These are phyloP conservation scores for Epichloe sp. DNA, from an alignment of 2,329 filamentous ascomycete species.

Conservation along the genomic window DNA sequence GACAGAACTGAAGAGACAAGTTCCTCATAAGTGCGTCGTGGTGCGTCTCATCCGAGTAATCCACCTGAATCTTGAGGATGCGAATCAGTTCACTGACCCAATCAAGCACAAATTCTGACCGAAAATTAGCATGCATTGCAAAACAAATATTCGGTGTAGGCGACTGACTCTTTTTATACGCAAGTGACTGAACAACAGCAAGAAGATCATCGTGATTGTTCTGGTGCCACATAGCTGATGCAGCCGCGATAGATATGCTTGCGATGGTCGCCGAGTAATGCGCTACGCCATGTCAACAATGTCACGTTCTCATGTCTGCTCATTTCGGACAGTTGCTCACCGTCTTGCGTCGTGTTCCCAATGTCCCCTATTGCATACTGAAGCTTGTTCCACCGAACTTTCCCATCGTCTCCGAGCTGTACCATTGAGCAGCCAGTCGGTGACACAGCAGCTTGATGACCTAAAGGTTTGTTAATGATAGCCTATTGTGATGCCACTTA, in stretches of 20 bases:
- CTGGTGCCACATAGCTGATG: slow-evolving; percentile 30
- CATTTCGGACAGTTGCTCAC: slow-evolving; percentile 19
- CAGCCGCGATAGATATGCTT: slow-evolving; percentile 41
- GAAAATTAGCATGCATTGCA: slow-evolving; percentile 8
- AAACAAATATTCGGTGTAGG: background rate
- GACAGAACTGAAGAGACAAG: slow-evolving; percentile 55
- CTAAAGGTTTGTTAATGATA: slow-evolving; percentile 19
- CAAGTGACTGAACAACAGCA: slow-evolving; percentile 45
- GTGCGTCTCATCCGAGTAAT: slow-evolving; percentile 66
- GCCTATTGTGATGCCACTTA: background rate
- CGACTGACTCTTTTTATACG: slow-evolving; percentile 19
- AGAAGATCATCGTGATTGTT: slow-evolving; percentile 58
- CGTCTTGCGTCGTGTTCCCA: slow-evolving; percentile 32
- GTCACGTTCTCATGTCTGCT: background rate
- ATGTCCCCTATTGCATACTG: slow-evolving; percentile 37
- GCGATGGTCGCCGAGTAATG: slow-evolving; percentile 47
- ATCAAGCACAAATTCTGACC: slow-evolving; percentile 43
- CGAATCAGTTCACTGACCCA: slow-evolving; percentile 55
- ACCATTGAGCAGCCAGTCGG: slow-evolving; percentile 46
- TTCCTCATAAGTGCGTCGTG: slow-evolving; percentile 65
- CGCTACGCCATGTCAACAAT: slow-evolving; percentile 22
- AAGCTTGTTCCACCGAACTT: slow-evolving; percentile 44
- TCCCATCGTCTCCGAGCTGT: slow-evolving; percentile 44
- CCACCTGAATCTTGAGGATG: slow-evolving; percentile 59
- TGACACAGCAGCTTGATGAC: slow-evolving; percentile 47